Conservation (phyloP, 352 stramenopile genomes). For the Thraustochytrium striatum region DNA sequence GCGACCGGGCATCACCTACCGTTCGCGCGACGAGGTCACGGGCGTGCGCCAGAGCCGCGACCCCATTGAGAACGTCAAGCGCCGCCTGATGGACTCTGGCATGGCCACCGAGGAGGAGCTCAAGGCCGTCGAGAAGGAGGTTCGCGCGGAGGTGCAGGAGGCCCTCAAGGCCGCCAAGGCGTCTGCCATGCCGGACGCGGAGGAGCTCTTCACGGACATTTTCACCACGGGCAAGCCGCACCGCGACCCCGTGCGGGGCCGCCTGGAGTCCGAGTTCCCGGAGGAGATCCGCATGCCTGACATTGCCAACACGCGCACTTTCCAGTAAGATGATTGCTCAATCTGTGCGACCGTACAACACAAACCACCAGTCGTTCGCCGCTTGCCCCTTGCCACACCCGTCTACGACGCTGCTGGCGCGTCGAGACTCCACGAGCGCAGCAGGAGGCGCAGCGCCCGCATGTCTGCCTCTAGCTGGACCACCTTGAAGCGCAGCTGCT, state of each 20-base stretch:
- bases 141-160: constrained; percentile 92
- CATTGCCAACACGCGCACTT: constrained; percentile 79
- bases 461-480: constrained; percentile 37
- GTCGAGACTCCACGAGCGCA: constrained; percentile 43
- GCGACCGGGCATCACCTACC: constrained; percentile 99
- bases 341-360: background rate
- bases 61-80: constrained; percentile 97
- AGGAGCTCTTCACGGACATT: constrained; percentile 83
- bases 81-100: constrained; percentile 82
- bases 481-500: constrained; percentile 17
- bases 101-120: constrained; percentile 92
- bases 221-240: constrained; percentile 55
- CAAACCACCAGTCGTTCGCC: too few species aligned
- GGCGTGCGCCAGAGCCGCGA: constrained; percentile 95
- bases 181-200: constrained; percentile 63
- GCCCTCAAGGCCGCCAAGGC: constrained; percentile 81
- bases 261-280: constrained; percentile 76
- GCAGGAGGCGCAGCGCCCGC: constrained; percentile 14
- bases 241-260: constrained; percentile 60
- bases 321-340: too few species aligned
- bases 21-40: constrained; percentile 99
- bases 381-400: too few species aligned
- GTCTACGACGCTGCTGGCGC: background rate
- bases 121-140: constrained; percentile 97
- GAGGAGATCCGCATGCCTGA: constrained; percentile 96